A percentile compares a stretch with the other conserved stretches of the same genome.
phyloP scores from a whole-genome alignment of 805 yeast genomes.

The Starmerella cellae region DNA sequence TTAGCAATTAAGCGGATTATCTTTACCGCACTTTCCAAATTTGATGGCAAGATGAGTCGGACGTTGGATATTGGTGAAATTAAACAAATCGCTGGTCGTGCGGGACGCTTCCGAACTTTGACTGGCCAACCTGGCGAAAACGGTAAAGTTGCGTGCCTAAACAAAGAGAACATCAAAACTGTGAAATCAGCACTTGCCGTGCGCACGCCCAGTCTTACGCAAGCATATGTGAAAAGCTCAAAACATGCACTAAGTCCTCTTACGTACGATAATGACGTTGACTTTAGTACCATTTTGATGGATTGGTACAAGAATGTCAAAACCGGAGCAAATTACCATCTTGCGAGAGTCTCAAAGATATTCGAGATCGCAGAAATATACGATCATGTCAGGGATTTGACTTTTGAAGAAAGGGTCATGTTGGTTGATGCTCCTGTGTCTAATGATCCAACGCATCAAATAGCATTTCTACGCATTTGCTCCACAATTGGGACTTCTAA shows the following conservation, averaged over 20 bases:
- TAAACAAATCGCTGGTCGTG: constrained; percentile 93
- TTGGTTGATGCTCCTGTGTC: constrained; percentile 53
- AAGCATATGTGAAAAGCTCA: constrained; percentile 74
- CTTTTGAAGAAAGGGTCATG: constrained; percentile 44
- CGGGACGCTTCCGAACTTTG: constrained; percentile 60
- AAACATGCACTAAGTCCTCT: constrained; percentile 40
- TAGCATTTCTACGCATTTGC: constrained; percentile 38
- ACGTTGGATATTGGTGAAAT: constrained; percentile 49
- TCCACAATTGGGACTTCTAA: constrained; percentile 42
- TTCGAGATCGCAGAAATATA: constrained; percentile 34
- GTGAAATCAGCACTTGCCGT: constrained; percentile 12
- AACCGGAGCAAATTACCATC: constrained; percentile 5
- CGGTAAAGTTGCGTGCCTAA: constrained; percentile 17
- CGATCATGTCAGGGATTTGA: constrained; percentile 31
- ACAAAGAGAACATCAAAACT: neutral
- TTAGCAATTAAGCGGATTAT: constrained; percentile 69
- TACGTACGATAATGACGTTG: constrained; percentile 5
- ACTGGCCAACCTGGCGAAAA: constrained; percentile 34
- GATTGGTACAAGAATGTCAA: neutral
- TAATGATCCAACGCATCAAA: constrained; percentile 27
- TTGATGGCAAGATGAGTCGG: constrained; percentile 42
- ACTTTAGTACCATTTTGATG: constrained; percentile 9
- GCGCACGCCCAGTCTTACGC: constrained; percentile 28
- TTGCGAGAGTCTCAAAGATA: constrained; percentile 4
- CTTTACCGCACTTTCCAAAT: constrained; percentile 56